Evolutionary conservation across 495 filamentous ascomycete species (phyloP), one percentile per base, ranked within the genome.

Genomic region (Neurospora discreta): DNA sequence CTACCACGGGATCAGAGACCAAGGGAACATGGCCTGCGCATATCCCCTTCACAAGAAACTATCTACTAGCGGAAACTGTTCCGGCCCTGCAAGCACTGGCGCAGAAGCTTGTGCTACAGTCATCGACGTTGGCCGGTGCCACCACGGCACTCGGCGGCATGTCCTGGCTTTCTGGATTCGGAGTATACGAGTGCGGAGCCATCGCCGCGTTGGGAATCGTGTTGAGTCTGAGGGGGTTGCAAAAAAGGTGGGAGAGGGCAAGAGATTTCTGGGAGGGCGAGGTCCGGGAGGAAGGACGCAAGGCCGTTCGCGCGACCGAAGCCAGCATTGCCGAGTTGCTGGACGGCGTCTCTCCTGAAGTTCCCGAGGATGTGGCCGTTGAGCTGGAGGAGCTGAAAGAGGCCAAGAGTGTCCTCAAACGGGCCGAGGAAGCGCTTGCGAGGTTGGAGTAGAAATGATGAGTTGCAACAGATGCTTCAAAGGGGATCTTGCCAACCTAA

Each of bases 31-130:
- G 79, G 82, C 84, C 81, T 15, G 79, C 74, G 46, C 84, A 87
- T 43, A 90, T 91, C 40, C 81, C 87, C 38, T 75, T 83, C 75
- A 80, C 89, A n/a, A 85, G 93, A 43, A 76, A 79, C 75, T 84
- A 86, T 52, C 86, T 97, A 23, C 82, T 90, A 23, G 81, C 80
- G 3, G 83, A 85, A 38, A 90, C 90, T 0, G 84, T 97, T 15
- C 92, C 93, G 8, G 86, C 87, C 0, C 82, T 99, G 4, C 94
- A 97, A 79, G 86, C 92, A 1, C 83, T 93, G 7, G 92, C 93
- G 20, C 93, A 97, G 78, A 87, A 86, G 68, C 86, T 96, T 0
- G 87, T 96, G 1, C 78, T 97, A 42, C 88, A 91, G 77, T 90
- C 90, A n/a, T 79, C 93, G 5, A 89, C 88, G 40, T 89, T 90